Conservation (phyloP, 495 filamentous ascomycete species). For the Trichoderma asperelloides region DNA sequence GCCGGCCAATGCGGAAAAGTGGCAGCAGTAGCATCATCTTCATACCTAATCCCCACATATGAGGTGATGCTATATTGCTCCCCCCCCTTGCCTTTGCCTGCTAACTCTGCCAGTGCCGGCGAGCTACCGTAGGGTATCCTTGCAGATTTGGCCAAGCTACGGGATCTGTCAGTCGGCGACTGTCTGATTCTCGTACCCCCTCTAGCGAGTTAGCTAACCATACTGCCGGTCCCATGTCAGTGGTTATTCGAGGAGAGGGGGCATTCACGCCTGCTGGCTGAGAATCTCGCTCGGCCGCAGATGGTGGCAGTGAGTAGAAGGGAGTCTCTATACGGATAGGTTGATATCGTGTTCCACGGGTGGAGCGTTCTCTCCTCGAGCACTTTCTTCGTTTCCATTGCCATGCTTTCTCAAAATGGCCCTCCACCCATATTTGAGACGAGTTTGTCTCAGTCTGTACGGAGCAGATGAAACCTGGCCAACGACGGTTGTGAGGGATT, state of each 20-base stretch:
- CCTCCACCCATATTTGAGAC: background rate
- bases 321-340: background rate
- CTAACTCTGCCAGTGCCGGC: conserved; percentile 5
- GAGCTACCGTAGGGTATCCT: conserved; percentile 3
- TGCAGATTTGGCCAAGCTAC: conserved; percentile 5
- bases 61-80: background rate
- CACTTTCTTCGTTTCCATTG: background rate
- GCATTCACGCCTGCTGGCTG: background rate
- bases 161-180: conserved; percentile 6
- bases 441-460: conserved; percentile 8
- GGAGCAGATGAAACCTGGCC: conserved; percentile 10
- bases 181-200: background rate
- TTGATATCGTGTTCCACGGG: conserved; percentile 1
- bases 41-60: background rate
- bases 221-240: conserved; percentile 2
- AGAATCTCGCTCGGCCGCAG: conserved; percentile 7
- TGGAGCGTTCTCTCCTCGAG: background rate
- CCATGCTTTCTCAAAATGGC: conserved; percentile 4
- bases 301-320: background rate
- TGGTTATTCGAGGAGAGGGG: background rate
- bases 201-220: conserved; percentile 2
- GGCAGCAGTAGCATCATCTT: conserved; percentile 1
- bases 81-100: background rate
- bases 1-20: background rate
- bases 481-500: background rate